Base-by-base conservation (phyloP, 2,329 filamentous ascomycete species). In the Fusarium hostae region DNA sequence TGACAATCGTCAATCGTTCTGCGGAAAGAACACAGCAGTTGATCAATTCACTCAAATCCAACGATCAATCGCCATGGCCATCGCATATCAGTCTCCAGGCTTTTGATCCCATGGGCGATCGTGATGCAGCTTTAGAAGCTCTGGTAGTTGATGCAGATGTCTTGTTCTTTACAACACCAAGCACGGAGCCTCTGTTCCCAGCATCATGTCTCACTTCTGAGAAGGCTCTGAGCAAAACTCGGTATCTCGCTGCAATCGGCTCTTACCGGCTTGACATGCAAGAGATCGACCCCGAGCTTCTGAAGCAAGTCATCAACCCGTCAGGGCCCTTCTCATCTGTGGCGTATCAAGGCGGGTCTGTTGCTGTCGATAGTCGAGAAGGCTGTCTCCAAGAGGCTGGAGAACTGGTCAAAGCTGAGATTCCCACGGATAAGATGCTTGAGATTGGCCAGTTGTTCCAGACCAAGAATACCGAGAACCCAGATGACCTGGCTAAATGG, bases 391-490 rank as follows among this genome's bases (percentile, higher is more conserved):
- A 78, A 20, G 78, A 80, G 54, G 76, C 79, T 1, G 79, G 79
- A 12, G 79, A 80, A 63, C 58, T 80, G 8, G 76, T 79, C 52
- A 75, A 78, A 30, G 76, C 77, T 6, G 63, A 72, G 5, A 30
- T 79, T 5, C 60, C 69, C 0, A 67, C 61, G 0, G 72, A 75
- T 3, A 73, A 75, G 39, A 68, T 80, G 59, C 40, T 73, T 0
- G 78, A 84, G 28, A 84, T 88, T 60, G 89, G 89, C 8, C 88
- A 89, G 1, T 86, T 90, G 0, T 81, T 91, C 3, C 82, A 72
- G 3, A 56, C 22, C 0, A 66, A 59, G 15, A 66, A 67, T 2
- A 50, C 59, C 0, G 24, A 57, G 1, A 61, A 54, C 11, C 57
- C 69, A 0, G 28, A 22, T 4, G 72, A 70, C 24, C 70, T 92